A percentile compares a stretch with the other conserved stretches of the same genome.
These are phyloP conservation scores for Funneliformis geosporum DNA, from an alignment of 192 early-diverging fungal species.

Conservation along the genomic window DNA sequence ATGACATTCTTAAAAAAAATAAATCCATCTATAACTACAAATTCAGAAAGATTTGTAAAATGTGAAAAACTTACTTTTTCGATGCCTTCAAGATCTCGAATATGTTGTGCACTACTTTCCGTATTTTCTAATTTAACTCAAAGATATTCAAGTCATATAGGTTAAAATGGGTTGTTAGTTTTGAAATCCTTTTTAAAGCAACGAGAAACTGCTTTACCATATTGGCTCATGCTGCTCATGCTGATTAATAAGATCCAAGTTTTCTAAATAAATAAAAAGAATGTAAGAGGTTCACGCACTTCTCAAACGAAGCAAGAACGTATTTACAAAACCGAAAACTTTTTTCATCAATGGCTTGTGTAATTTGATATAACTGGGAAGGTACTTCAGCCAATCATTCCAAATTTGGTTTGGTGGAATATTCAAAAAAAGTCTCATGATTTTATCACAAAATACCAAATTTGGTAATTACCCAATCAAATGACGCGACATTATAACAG, in stretches of 20 bases:
- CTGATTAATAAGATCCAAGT: not conserved
- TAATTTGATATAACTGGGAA: too few species aligned
- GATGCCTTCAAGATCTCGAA: slow-evolving; percentile 19
- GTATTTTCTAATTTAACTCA: not conserved
- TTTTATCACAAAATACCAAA: not conserved
- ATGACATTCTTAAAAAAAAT: not conserved
- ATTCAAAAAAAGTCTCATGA: not conserved
- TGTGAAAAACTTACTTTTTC: not conserved
- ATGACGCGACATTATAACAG: not conserved
- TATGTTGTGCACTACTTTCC: slow-evolving; percentile 2
- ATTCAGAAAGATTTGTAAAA: not conserved
- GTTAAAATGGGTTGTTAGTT: not conserved
- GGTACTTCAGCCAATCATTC: not conserved
- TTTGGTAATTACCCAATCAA: not conserved
- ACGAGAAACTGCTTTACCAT: not conserved
- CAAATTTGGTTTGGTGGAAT: not conserved
- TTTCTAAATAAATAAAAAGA: not conserved
- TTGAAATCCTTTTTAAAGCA: not conserved
- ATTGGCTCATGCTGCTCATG: not conserved
- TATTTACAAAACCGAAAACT: too few species aligned
- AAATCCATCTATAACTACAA: not conserved
- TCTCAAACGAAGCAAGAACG: not conserved
- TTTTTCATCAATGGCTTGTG: too few species aligned
- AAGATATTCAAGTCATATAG: not conserved
- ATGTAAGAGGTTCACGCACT: not conserved